These are phyloP conservation scores for Tausonia pullulans DNA, from an alignment of 1,284 basidiomycete genomes.

Conservation along the genomic window DNA sequence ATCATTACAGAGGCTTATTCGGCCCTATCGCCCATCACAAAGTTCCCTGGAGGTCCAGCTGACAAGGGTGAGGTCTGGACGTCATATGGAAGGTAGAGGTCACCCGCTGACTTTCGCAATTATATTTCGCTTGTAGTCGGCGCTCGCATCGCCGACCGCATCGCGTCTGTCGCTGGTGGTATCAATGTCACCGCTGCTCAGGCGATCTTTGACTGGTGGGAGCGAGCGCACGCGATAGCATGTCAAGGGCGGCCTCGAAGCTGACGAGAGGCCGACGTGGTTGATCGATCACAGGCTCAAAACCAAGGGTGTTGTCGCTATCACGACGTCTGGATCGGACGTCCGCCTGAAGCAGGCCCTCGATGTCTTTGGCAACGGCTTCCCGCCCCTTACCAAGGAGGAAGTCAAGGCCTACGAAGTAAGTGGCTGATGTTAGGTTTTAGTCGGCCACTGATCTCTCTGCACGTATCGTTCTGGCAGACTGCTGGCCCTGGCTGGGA, in stretches of 20 bases:
- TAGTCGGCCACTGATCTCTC: background rate
- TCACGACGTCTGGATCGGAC: slow-evolving; percentile 3
- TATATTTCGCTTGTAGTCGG: background rate
- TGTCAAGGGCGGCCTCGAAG: no score
- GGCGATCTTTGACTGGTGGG: slow-evolving; percentile 3
- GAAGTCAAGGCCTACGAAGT: slow-evolving; percentile 13
- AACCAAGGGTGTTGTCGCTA: slow-evolving; percentile 1
- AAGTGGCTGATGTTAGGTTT: background rate
- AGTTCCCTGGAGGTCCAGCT: slow-evolving; percentile 3
- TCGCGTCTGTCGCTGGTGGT: background rate
- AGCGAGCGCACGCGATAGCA: no score
- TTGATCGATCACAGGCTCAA: background rate
- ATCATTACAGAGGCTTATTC: slow-evolving; percentile 14
- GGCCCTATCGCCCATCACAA: slow-evolving; percentile 14
- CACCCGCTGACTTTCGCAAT: background rate
- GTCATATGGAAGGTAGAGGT: no score
- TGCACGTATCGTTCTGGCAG: background rate
- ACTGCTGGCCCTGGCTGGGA: slow-evolving; percentile 10
- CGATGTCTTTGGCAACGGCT: background rate
- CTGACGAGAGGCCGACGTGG: no score
- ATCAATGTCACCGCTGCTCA: slow-evolving; percentile 3
- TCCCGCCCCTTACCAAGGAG: slow-evolving; percentile 4
- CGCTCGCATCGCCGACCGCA: background rate
- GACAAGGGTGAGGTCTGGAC: background rate
- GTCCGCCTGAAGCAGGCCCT: slow-evolving; percentile 4